Evolutionary conservation across 257 asterid species (phyloP).

Genomic region (Scutellaria baicalensis): DNA sequence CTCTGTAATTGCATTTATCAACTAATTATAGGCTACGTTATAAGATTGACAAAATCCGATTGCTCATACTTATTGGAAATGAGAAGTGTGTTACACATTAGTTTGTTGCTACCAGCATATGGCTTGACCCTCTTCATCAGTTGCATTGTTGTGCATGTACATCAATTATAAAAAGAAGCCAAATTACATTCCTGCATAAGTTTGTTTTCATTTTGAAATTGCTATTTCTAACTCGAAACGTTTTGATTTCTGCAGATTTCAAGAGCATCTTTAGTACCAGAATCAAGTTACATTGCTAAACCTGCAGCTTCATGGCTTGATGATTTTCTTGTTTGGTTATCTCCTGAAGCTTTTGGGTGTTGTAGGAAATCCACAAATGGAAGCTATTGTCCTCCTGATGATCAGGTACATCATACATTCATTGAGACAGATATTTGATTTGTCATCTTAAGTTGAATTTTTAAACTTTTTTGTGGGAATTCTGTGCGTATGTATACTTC

Average conservation of each 20-base stretch:
- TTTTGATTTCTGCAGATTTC: slow-evolving; percentile 60
- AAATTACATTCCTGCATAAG: no score
- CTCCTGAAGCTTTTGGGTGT: slow-evolving; percentile 99
- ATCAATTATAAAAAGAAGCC: no score
- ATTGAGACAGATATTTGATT: not conserved
- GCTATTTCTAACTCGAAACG: slow-evolving; percentile 1
- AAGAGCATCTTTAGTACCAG: slow-evolving; percentile 80
- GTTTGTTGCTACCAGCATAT: no score
- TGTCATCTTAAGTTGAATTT: slow-evolving; percentile 1
- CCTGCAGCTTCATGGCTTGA: slow-evolving; percentile 99
- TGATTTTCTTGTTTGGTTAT: slow-evolving; percentile 94
- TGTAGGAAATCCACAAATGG: slow-evolving; percentile 89
- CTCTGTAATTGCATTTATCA: no score
- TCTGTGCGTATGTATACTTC: not conserved
- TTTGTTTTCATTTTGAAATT: no score
- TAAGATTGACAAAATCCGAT: no score
- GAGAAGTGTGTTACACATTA: no score
- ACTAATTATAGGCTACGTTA: no score
- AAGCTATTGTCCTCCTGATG: slow-evolving; percentile 90
- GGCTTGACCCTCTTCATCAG: no score
- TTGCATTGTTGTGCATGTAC: no score
- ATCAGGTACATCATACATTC: slow-evolving; percentile 50
- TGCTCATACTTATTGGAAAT: no score
- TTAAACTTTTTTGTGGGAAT: not conserved
- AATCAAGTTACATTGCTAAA: slow-evolving; percentile 92